Evolutionary conservation across 257 asterid genomes (phyloP).

Genomic region (Solanum peruvianum): DNA sequence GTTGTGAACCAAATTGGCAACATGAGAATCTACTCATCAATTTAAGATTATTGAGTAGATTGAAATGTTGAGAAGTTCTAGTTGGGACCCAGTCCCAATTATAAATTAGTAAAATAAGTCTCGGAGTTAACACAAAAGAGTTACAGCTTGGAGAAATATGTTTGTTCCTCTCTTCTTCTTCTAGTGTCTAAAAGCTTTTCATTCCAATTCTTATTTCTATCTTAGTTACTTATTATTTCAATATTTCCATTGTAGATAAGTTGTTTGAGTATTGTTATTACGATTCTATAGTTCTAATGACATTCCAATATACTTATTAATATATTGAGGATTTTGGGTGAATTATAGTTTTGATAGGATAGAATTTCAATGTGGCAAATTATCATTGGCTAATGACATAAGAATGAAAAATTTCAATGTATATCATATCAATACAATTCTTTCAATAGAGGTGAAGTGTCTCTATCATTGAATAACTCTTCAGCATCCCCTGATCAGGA

Average conservation of each 20-base stretch:
- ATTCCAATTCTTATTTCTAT: no score
- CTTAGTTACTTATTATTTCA: no score
- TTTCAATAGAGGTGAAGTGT: background rate
- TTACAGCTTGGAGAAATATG: no score
- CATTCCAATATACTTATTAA: no score
- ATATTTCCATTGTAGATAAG: no score
- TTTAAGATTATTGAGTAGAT: background rate
- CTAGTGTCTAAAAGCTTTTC: background rate
- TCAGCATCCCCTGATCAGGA: background rate
- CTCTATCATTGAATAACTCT: background rate
- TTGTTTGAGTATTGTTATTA: no score
- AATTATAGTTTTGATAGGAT: background rate
- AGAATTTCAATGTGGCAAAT: no score
- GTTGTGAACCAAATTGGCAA: background rate
- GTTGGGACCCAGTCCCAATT: background rate
- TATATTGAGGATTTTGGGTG: no score
- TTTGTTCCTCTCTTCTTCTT: background rate
- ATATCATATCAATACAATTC: background rate
- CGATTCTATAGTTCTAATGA: no score
- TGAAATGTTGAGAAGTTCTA: no score
- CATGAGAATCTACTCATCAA: background rate
- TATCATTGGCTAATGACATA: background rate
- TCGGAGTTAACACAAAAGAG: no score
- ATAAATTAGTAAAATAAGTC: background rate
- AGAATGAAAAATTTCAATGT: background rate